Conservation (phyloP, 495 filamentous ascomycete species). For the Xanthoparmelia taractica region DNA sequence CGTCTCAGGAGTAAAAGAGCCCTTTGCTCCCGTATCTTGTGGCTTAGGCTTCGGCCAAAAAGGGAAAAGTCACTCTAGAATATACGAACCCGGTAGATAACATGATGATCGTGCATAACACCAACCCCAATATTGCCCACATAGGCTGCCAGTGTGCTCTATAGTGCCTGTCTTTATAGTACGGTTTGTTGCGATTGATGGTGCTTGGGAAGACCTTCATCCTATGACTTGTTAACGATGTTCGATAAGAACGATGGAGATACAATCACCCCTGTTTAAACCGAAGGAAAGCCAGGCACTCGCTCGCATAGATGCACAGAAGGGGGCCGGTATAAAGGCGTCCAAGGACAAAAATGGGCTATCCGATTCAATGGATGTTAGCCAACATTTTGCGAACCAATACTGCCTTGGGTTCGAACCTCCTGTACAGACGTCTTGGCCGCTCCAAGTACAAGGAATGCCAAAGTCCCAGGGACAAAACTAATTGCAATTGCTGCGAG, state of each 20-base stretch:
- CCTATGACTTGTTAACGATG: constrained; percentile 9
- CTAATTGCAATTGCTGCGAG: constrained; percentile 33
- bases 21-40: too few species aligned
- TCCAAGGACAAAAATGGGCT: constrained; percentile 33
- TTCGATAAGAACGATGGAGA: not conserved
- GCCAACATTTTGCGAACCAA: not conserved
- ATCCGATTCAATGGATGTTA: constrained; percentile 1
- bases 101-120: constrained; percentile 22
- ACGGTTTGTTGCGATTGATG: constrained; percentile 20
- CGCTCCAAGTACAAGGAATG: constrained; percentile 29
- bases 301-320: constrained; percentile 35
- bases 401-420: constrained; percentile 22
- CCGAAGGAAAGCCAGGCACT: constrained; percentile 40
- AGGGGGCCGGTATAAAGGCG: constrained; percentile 33
- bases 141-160: constrained; percentile 31
- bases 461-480: constrained; percentile 24
- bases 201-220: constrained; percentile 18
- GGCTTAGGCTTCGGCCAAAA: too few species aligned
- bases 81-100: constrained; percentile 23
- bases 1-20: too few species aligned
- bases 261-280: constrained; percentile 33
- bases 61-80: too few species aligned
- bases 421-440: constrained; percentile 30
- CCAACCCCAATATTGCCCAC: constrained; percentile 29
- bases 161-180: constrained; percentile 26